Evolutionary conservation across 208 protist species (phyloP).

Genomic region (Strigomonas culicis): DNA sequence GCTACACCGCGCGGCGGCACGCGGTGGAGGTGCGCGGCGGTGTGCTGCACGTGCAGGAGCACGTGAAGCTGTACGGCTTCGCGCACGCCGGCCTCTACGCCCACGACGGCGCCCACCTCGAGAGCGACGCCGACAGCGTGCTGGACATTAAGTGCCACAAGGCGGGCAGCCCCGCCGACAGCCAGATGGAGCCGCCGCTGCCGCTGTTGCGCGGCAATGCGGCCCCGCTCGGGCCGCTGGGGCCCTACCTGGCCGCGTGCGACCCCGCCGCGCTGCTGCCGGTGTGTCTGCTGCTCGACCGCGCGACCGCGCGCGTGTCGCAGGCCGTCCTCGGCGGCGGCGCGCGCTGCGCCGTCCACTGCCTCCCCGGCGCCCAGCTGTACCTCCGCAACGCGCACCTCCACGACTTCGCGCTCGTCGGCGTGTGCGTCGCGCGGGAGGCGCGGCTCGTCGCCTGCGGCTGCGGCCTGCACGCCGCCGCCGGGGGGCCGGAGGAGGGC

Average conservation of each 20-base stretch:
- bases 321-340: conserved; percentile 54
- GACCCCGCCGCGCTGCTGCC: conserved; percentile 26
- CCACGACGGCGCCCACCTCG: conserved; percentile 36
- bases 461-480: conserved; percentile 21
- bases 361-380: conserved; percentile 32
- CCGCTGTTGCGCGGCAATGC: neutral
- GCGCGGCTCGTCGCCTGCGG: conserved; percentile 48
- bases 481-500: neutral
- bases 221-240: neutral
- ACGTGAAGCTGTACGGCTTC: conserved; percentile 66
- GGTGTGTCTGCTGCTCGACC: conserved; percentile 50
- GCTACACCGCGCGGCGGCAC: conserved; percentile 54
- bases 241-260: neutral
- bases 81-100: conserved; percentile 57
- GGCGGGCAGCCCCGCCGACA: neutral
- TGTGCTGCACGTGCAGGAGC: conserved; percentile 48
- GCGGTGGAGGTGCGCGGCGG: conserved; percentile 53
- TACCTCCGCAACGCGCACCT: conserved; percentile 37
- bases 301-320: conserved; percentile 42
- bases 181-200: neutral
- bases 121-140: conserved; percentile 34
- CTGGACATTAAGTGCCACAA: conserved; percentile 33
- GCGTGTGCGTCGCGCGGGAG: conserved; percentile 39
- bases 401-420: conserved; percentile 38
- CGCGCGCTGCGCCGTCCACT: conserved; percentile 46